Evolutionary conservation across 345 rosid species (phyloP), one percentile per base, ranked within the genome.

Genomic region (Triadica sebifera): DNA sequence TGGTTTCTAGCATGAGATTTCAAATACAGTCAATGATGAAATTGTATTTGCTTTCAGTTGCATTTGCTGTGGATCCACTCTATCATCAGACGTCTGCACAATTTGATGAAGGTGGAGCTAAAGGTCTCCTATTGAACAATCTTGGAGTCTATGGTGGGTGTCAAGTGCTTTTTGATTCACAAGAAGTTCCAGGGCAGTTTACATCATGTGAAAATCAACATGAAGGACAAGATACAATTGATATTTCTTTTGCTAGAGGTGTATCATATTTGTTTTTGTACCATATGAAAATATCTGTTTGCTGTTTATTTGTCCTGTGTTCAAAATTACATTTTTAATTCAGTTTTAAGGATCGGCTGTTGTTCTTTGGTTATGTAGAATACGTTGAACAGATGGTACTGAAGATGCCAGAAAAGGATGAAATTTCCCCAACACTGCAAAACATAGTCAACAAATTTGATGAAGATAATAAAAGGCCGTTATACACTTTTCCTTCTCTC

Each of bases 21-120:
- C 64, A 72, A 50, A 79, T 79, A 16, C 47, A 55, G 70, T 55
- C 6, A 69, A 25, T 82, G 38, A 84, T 57, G 34, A 41, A 20
- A 12, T 60, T 80, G 64, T 22, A 24, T 77, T 78, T 65, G 59
- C 53, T 72, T 85, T 57, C 85, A 94, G 98, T 82, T 88, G 95
- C 98, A 61, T 92, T 94, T 84, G 88, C 93, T 3, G 98, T 94
- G 81, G 98, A 92, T 85, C 98, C 98, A 17, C 86, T 94, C 59
- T 94, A 94, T 85, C 97, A 91, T 78, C 98, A 94, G 79, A 92
- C 98, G 55, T 90, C 98, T 70, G 98, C 98, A 70, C 95, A 92
- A 79, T 92, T 92, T 81, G 98, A 94, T 79, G 98, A 90, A 89
- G 98, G 98, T 73, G 98, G 98, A 80, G 98, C 93, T 41, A 92